These are phyloP conservation scores for Dillenia turbinata DNA, from an alignment of 164 flowering plant species.

Conservation along the genomic window DNA sequence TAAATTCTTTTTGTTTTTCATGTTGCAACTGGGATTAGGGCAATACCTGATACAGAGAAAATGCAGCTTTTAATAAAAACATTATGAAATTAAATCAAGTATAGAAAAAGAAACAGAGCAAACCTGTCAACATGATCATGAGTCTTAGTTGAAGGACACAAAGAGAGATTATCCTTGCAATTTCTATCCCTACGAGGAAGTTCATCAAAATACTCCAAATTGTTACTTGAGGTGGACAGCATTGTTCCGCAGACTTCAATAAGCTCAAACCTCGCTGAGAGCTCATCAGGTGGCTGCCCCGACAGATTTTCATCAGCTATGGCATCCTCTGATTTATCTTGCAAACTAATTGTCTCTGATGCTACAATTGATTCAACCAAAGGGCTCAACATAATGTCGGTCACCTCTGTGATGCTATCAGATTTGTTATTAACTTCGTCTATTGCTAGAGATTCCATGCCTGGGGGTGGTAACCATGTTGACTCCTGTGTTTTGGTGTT, in stretches of 20 bases:
- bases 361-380: neutral
- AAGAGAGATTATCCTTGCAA: slow-evolving; percentile 12
- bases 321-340: slow-evolving; percentile 15
- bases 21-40: too few species aligned
- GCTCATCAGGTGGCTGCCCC: slow-evolving; percentile 17
- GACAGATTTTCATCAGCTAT: slow-evolving; percentile 7
- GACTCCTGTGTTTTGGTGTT: slow-evolving; percentile 59
- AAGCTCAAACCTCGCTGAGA: slow-evolving; percentile 11
- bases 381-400: slow-evolving; percentile 4
- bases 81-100: too few species aligned
- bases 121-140: slow-evolving; percentile 21
- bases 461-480: slow-evolving; percentile 81
- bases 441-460: slow-evolving; percentile 39
- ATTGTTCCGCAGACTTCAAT: slow-evolving; percentile 1
- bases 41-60: slow-evolving; percentile 3
- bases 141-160: slow-evolving; percentile 10
- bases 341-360: slow-evolving; percentile 9
- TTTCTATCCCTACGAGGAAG: slow-evolving; percentile 9
- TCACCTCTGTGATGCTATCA: slow-evolving; percentile 16
- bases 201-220: slow-evolving; percentile 14
- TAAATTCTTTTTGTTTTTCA: too few species aligned
- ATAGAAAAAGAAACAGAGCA: neutral
- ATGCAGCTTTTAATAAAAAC: neutral
- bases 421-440: slow-evolving; percentile 11
- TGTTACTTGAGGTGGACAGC: neutral